Evolutionary conservation across 208 protist species (phyloP).

Genomic region (Trichomonas vaginalis): DNA sequence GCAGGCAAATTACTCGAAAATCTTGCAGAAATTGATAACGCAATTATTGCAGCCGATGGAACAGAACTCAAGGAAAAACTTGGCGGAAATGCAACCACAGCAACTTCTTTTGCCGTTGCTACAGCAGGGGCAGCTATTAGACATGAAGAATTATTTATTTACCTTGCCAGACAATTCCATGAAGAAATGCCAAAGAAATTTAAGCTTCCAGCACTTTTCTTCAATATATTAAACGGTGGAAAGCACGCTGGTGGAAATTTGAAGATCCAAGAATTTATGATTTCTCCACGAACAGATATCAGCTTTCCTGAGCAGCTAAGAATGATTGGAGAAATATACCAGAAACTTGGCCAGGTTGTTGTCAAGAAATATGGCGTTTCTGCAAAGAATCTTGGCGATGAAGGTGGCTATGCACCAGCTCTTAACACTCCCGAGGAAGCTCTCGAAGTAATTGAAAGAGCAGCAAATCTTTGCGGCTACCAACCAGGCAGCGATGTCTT

Average conservation of each 20-base stretch:
- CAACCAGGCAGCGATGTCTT: conserved; percentile 69
- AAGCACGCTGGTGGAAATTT: conserved; percentile 51
- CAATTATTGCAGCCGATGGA: neutral
- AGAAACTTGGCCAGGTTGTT: conserved; percentile 81
- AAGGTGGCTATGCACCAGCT: conserved; percentile 70
- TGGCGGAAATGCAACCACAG: neutral
- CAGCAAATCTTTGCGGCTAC: conserved; percentile 80
- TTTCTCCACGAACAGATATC: conserved; percentile 72
- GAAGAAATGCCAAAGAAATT: neutral
- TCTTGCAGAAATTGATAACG: neutral
- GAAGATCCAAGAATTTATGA: conserved; percentile 58
- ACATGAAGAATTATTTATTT: neutral
- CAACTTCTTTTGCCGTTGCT: neutral
- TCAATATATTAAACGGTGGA: conserved; percentile 19
- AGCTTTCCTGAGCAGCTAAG: conserved; percentile 57
- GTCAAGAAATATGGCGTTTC: conserved; percentile 79
- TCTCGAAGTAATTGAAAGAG: conserved; percentile 75
- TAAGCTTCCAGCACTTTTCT: neutral
- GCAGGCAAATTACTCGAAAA: conserved; percentile 28
- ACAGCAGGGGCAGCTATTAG: neutral
- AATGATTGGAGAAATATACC: conserved; percentile 74
- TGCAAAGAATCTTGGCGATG: conserved; percentile 78
- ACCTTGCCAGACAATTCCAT: neutral
- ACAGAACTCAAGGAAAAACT: neutral
- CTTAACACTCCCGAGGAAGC: conserved; percentile 66